phyloP scores from a whole-genome alignment of 2,329 filamentous ascomycete genomes.

The Harringtonia lauricola region DNA sequence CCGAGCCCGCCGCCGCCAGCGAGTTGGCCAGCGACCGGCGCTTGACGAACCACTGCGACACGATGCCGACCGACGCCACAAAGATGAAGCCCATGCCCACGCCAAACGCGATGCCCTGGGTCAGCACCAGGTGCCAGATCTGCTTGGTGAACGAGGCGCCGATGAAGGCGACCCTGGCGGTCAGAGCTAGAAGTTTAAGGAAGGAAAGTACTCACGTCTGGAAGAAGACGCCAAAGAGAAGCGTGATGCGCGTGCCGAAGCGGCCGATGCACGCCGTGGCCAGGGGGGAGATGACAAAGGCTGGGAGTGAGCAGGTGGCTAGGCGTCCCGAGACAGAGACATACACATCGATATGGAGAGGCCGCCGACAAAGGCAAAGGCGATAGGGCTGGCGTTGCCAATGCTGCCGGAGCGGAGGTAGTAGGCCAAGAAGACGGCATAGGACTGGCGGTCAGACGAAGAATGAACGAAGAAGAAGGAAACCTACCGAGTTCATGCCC shows the following conservation, averaged over 20 bases:
- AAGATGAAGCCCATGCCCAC: constrained; percentile 69
- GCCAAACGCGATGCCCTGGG: constrained; percentile 68
- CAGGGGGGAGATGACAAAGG: constrained; percentile 44
- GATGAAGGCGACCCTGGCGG: constrained; percentile 43
- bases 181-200: background rate
- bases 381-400: constrained; percentile 49
- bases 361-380: constrained; percentile 70
- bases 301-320: background rate
- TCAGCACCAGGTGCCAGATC: constrained; percentile 68
- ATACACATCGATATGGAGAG: constrained; percentile 47
- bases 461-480: background rate
- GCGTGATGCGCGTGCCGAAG: constrained; percentile 51
- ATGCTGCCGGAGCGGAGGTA: constrained; percentile 49
- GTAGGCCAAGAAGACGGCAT: constrained; percentile 45
- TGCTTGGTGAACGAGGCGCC: constrained; percentile 56
- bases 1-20: constrained; percentile 56
- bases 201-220: constrained; percentile 35
- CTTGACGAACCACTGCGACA: constrained; percentile 65
- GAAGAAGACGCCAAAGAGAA: constrained; percentile 54
- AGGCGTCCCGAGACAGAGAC: constrained; percentile 1
- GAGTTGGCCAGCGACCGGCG: constrained; percentile 60
- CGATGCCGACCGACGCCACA: constrained; percentile 54
- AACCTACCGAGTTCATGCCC: constrained; percentile 55
- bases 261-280: constrained; percentile 49
- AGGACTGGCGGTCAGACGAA: constrained; percentile 28